Conservation (phyloP, 148 eudicot genomes). For the Salicornia ramosissima region DNA sequence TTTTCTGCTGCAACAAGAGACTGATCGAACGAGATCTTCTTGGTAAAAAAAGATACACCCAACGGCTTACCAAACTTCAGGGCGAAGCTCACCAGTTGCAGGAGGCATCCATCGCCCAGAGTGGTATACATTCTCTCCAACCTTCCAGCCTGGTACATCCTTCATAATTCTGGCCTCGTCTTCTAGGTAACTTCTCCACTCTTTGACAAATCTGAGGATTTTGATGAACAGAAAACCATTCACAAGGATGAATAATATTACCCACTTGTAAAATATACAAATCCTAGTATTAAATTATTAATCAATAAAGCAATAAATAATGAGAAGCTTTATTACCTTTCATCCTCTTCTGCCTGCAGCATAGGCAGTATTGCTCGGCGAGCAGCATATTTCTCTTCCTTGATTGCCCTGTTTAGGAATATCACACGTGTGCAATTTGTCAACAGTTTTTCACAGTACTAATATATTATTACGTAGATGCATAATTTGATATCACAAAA, state of each 20-base stretch:
- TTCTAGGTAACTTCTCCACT: constrained; percentile 82
- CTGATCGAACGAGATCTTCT: neutral
- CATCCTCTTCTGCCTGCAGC: constrained; percentile 97
- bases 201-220: constrained; percentile 68
- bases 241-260: neutral
- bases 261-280: neutral
- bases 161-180: constrained; percentile 94
- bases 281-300: neutral
- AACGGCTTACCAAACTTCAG: constrained; percentile 74
- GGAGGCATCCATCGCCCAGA: constrained; percentile 99
- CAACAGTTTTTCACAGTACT: neutral
- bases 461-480: too few species aligned
- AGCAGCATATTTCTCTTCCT: constrained; percentile 87
- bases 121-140: constrained; percentile 87
- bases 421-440: neutral
- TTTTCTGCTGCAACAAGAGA: constrained; percentile 9
- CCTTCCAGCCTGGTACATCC: constrained; percentile 98
- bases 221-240: neutral
- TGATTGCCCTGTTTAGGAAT: constrained; percentile 46
- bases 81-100: constrained; percentile 89
- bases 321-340: constrained; percentile 46
- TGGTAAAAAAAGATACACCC: neutral
- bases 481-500: neutral
- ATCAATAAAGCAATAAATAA: neutral
- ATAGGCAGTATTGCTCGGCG: constrained; percentile 74